phyloP scores from a whole-genome alignment of 1,284 basidiomycete species.

The Jaminaea rosea region DNA sequence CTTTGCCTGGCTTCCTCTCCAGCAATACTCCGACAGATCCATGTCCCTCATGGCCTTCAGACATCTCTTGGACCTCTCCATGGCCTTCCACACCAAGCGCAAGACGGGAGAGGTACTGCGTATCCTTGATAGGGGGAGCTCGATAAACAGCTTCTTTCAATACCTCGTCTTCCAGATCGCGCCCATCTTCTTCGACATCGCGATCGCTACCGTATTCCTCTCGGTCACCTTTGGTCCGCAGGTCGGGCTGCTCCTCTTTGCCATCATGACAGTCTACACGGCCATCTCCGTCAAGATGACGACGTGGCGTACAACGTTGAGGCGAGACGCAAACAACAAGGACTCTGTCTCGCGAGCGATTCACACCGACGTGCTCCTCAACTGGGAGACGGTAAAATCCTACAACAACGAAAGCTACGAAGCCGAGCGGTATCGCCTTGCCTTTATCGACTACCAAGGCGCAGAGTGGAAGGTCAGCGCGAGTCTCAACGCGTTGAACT shows the following conservation, averaged over 20 bases:
- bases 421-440: slow-evolving; percentile 61
- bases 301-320: slow-evolving; percentile 67
- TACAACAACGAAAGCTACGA: slow-evolving; percentile 75
- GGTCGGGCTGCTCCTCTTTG: slow-evolving; percentile 63
- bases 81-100: slow-evolving; percentile 70
- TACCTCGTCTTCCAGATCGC: slow-evolving; percentile 65
- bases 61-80: slow-evolving; percentile 54
- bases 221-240: slow-evolving; percentile 61
- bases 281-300: slow-evolving; percentile 58
- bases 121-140: slow-evolving; percentile 60
- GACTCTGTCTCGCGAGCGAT: slow-evolving; percentile 36
- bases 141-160: slow-evolving; percentile 50
- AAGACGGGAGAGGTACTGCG: slow-evolving; percentile 61
- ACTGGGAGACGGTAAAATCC: slow-evolving; percentile 56
- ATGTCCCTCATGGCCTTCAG: slow-evolving; percentile 46
- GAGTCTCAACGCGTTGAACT: slow-evolving; percentile 40
- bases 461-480: slow-evolving; percentile 61
- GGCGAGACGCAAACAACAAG: slow-evolving; percentile 34
- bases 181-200: slow-evolving; percentile 70
- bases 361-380: slow-evolving; percentile 39
- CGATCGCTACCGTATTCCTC: slow-evolving; percentile 53
- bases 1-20: slow-evolving; percentile 62
- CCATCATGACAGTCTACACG: slow-evolving; percentile 69
- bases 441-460: slow-evolving; percentile 66
- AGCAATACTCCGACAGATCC: slow-evolving; percentile 62